These are phyloP conservation scores for Didymella lethalis DNA, from an alignment of 2,329 filamentous ascomycete genomes.

Conservation along the genomic window DNA sequence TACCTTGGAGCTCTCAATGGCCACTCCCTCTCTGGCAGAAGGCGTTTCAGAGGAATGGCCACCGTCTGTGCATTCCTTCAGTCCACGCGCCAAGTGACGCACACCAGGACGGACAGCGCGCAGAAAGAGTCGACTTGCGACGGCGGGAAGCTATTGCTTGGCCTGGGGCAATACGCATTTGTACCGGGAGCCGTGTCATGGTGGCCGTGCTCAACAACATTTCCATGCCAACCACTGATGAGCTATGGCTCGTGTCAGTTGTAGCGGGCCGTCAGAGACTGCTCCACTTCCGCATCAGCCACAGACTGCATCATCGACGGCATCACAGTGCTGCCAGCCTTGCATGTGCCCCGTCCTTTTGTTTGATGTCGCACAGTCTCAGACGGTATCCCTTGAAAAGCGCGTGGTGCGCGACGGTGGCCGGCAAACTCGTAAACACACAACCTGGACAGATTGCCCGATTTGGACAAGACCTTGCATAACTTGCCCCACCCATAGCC, in stretches of 20 bases:
- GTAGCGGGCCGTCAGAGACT: slow-evolving; percentile 30
- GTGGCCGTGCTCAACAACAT: slow-evolving; percentile 33
- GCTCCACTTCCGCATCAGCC: slow-evolving; percentile 28
- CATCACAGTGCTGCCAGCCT: slow-evolving; percentile 29
- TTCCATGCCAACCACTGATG: slow-evolving; percentile 33
- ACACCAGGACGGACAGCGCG: slow-evolving; percentile 16
- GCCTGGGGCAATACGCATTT: slow-evolving; percentile 23
- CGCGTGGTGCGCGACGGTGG: slow-evolving; percentile 11
- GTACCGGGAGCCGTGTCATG: slow-evolving; percentile 18
- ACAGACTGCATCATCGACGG: slow-evolving; percentile 26
- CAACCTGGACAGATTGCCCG: slow-evolving; percentile 2
- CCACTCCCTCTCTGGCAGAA: slow-evolving; percentile 21
- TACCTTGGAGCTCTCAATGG: slow-evolving; percentile 7
- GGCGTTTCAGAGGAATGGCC: slow-evolving; percentile 21
- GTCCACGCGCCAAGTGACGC: slow-evolving; percentile 27
- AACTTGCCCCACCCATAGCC: slow-evolving; percentile 12
- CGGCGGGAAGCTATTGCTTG: slow-evolving; percentile 23
- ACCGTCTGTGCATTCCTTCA: slow-evolving; percentile 27
- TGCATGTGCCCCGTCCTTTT: slow-evolving; percentile 17
- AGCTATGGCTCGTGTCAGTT: neutral
- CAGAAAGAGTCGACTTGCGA: slow-evolving; percentile 24
- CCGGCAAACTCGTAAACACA: slow-evolving; percentile 9
- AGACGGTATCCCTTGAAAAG: slow-evolving; percentile 15
- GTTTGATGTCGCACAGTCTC: slow-evolving; percentile 28
- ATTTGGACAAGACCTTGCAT: slow-evolving; percentile 19